Percentiles rank a stretch among this genome's conserved stretches.
These are phyloP conservation scores for Cutaneotrichosporon sp. DNA, from an alignment of 1,284 basidiomycete genomes.

Conservation along the genomic window DNA sequence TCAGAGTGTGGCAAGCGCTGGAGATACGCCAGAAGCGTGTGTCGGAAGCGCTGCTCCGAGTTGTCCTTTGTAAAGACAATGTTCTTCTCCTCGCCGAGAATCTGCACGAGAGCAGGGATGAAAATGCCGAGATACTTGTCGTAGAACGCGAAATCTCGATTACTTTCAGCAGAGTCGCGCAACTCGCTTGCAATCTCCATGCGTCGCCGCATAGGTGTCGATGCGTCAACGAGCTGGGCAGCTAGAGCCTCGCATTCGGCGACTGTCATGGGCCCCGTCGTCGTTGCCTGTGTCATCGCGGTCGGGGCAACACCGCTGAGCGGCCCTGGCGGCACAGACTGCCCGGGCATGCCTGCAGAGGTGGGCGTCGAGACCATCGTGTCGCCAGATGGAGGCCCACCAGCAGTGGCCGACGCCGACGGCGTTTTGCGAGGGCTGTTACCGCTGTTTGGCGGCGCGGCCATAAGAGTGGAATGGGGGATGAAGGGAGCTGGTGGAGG, in stretches of 20 bases:
- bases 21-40: constrained; percentile 77
- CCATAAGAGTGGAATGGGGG: constrained; percentile 3
- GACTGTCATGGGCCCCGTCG: constrained; percentile 34
- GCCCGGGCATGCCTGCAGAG: too few relatives aligned
- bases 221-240: constrained; percentile 34
- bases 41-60: constrained; percentile 74
- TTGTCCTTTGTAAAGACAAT: constrained; percentile 67
- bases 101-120: constrained; percentile 72
- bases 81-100: constrained; percentile 70
- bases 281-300: constrained; percentile 4
- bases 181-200: constrained; percentile 62
- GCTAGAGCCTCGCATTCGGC: constrained; percentile 44
- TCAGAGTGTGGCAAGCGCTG: constrained; percentile 84
- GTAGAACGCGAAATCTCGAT: constrained; percentile 69
- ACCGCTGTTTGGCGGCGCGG: constrained; percentile 8
- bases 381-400: constrained; percentile 23
- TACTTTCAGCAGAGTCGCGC: constrained; percentile 77
- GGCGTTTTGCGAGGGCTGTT: constrained; percentile 39
- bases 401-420: constrained; percentile 22
- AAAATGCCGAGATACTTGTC: constrained; percentile 56
- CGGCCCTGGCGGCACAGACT: not conserved
- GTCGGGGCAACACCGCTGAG: constrained; percentile 3
- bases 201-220: constrained; percentile 19
- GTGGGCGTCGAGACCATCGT: too few relatives aligned
- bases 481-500: not conserved